Evolutionary conservation across 352 stramenopile genomes (phyloP).

Genomic region (Phytophthora hibernalis): DNA sequence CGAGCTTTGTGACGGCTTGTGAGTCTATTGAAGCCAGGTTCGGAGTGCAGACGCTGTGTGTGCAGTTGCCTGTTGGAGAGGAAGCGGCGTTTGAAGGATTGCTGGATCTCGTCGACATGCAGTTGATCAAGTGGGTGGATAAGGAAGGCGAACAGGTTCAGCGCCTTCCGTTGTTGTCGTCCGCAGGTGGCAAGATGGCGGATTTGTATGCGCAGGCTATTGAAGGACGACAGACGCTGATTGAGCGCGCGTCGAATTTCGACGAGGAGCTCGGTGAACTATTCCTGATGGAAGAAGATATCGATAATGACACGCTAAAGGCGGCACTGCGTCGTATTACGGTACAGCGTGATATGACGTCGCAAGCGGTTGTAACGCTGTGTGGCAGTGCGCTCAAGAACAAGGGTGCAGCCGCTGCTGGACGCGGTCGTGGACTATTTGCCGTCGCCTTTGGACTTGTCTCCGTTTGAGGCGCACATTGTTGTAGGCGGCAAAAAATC

Average conservation of each 20-base stretch:
- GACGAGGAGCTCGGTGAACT: conserved; percentile 79
- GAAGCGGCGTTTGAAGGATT: conserved; percentile 70
- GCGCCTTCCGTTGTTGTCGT: conserved; percentile 54
- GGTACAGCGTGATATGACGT: conserved; percentile 50
- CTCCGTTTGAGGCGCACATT: conserved; percentile 65
- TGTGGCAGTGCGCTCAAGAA: conserved; percentile 82
- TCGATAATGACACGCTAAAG: conserved; percentile 56
- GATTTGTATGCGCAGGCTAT: conserved; percentile 53
- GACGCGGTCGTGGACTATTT: conserved; percentile 98
- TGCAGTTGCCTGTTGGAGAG: conserved; percentile 74
- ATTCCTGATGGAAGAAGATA: conserved; percentile 75
- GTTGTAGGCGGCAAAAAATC: conserved; percentile 49
- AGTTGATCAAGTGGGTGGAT: conserved; percentile 71
- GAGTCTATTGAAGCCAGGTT: conserved; percentile 70
- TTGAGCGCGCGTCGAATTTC: conserved; percentile 71
- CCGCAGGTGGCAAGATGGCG: conserved; percentile 52
- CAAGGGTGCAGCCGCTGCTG: conserved; percentile 96
- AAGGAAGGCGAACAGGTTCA: conserved; percentile 64
- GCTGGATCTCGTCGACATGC: conserved; percentile 74
- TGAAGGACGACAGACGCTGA: conserved; percentile 59
- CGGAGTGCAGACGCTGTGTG: conserved; percentile 61
- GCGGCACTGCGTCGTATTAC: conserved; percentile 72
- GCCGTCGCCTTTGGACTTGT: conserved; percentile 93
- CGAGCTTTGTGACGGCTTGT: conserved; percentile 93
- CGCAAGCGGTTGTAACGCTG: conserved; percentile 58